A percentile compares a stretch with the other conserved stretches of the same genome.
Conservation (phyloP, 257 asterid species). For the Ilex aquifolium region DNA sequence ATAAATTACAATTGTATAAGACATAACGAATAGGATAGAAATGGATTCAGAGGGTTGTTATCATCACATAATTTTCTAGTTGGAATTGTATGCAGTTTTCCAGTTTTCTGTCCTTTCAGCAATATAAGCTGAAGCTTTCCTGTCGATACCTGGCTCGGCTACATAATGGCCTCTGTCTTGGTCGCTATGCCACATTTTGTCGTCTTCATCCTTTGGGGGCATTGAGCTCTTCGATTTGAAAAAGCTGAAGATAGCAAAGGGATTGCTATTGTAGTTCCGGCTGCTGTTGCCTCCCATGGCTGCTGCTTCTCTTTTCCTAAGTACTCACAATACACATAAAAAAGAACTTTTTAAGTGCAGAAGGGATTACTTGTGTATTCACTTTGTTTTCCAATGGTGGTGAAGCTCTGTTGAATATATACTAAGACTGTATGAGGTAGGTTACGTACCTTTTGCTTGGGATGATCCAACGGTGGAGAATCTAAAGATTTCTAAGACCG, state of each 20-base stretch:
- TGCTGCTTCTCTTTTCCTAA: no score
- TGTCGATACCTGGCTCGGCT: conserved; percentile 75
- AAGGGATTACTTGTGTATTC: background rate
- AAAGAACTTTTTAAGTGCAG: no score
- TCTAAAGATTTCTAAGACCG: conserved; percentile 14
- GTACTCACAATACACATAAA: no score
- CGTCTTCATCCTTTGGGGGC: conserved; percentile 13
- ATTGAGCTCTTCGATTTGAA: conserved; percentile 39
- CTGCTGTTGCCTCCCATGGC: conserved; percentile 45
- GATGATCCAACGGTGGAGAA: conserved; percentile 35
- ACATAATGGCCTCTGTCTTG: conserved; percentile 79
- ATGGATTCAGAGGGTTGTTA: no score
- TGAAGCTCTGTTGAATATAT: conserved; percentile 36
- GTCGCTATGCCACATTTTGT: conserved; percentile 72
- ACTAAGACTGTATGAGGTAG: background rate
- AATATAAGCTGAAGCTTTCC: conserved; percentile 55
- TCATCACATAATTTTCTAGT: conserved; percentile 1
- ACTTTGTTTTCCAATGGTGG: conserved; percentile 12
- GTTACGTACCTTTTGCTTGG: background rate
- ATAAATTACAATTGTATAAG: conserved; percentile 13
- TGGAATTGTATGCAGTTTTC: conserved; percentile 34
- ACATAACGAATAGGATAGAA: conserved; percentile 3
- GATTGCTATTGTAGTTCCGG: conserved; percentile 34
- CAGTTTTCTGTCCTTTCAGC: conserved; percentile 40
- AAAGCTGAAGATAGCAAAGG: conserved; percentile 42